Base-by-base conservation (phyloP, 352 stramenopile species). In the Globisporangium megalacanthum region DNA sequence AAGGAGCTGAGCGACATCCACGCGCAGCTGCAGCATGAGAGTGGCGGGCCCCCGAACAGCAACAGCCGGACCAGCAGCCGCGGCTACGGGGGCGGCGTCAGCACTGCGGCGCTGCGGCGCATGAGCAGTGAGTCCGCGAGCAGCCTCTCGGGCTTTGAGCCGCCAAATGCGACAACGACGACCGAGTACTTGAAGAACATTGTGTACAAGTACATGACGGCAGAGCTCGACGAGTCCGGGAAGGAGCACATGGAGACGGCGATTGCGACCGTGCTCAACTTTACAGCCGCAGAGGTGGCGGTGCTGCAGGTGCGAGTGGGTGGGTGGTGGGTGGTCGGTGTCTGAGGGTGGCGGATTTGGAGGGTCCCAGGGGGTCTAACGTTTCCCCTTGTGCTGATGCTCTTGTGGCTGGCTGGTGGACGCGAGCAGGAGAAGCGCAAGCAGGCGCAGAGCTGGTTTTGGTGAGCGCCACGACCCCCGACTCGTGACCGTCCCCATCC, bases 121-220 rank as follows among this genome's bases (percentile, higher is more conserved):
- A 86, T 89, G 79, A 94, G 84, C 60, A 86, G 73, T 47, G 76
- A 82, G 56, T 89, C 79, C n/a, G 87, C 77, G 64, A 90, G 73
- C 68, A 92, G 79, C 39, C 56, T 94, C 22, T 86, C 77, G 13
- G 84, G 82, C 8, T 87, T 94, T 52, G 84, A 94, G 42, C 81
- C 81, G n/a, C 83, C 83, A 9, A 77, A 89, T 39, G 70, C 83
- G 33, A 90, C 74, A 56, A 89, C 83, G 31, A 93, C 79, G 51
- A 93, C 92, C 68, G 85, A 95, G 69, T 95, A 95, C 68, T 61
- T 95, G 62, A 93, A 93, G 69, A 95, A 95, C 64, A 95, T 95
- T 58, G 81, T 95, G 67, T 89, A 89, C 74, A 92, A 93, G 71
- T 95, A 95, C 77, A 93, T 95, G 85, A 86, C 73, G 47, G 87